Evolutionary conservation across 2,329 filamentous ascomycete species (phyloP).

Genomic region (Helotiales sp.): DNA sequence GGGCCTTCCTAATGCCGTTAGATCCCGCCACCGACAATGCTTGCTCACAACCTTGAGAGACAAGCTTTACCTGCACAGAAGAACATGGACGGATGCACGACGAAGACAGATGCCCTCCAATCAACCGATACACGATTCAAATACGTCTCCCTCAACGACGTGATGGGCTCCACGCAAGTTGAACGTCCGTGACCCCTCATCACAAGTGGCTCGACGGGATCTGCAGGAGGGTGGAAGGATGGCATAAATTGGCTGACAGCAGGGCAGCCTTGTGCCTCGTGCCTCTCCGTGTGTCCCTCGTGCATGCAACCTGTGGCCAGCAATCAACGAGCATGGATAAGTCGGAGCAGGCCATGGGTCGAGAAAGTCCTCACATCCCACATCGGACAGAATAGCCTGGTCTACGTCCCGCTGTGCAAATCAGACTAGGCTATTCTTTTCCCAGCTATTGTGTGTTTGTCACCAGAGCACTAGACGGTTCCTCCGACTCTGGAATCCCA

Average conservation of each 20-base stretch:
- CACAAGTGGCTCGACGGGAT: no score
- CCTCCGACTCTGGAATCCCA: neutral
- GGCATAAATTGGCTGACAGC: neutral
- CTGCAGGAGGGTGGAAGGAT: no score
- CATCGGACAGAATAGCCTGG: neutral
- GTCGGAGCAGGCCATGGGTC: neutral
- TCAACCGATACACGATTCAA: slow-evolving; percentile 17
- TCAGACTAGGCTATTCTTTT: neutral
- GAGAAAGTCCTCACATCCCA: neutral
- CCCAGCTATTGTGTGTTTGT: neutral
- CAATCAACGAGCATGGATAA: slow-evolving; percentile 19
- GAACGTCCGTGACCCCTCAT: no score
- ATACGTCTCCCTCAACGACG: neutral
- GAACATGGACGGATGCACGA: slow-evolving; percentile 2
- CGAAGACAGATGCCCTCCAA: slow-evolving; percentile 11
- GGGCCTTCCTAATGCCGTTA: slow-evolving; percentile 15
- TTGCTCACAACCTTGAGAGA: slow-evolving; percentile 8
- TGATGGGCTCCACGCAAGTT: no score
- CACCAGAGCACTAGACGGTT: neutral
- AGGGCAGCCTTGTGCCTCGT: neutral
- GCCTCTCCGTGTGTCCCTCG: slow-evolving; percentile 19
- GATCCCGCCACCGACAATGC: slow-evolving; percentile 4
- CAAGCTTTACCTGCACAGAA: neutral
- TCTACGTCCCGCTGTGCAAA: neutral
- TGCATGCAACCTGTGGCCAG: slow-evolving; percentile 21